A percentile compares a stretch with the other conserved stretches of the same genome.
Conservation (phyloP, 345 rosid genomes). For the Eucalyptus shirleyi region DNA sequence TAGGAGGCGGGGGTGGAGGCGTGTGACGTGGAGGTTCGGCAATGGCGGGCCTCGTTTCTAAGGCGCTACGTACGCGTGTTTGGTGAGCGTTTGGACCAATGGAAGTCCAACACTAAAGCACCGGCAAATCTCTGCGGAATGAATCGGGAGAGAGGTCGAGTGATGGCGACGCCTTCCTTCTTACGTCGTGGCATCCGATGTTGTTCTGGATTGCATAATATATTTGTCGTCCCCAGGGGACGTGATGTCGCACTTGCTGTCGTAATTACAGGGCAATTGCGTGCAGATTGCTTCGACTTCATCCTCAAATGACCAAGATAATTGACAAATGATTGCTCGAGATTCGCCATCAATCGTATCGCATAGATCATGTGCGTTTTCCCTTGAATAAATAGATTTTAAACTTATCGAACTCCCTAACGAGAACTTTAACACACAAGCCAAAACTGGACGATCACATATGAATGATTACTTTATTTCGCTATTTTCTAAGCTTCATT, state of each 20-base stretch:
- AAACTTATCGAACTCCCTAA: not conserved
- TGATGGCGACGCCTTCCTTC: not conserved
- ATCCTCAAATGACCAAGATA: not conserved
- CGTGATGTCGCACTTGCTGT: not conserved
- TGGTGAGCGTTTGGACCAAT: not conserved
- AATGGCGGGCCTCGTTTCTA: not conserved
- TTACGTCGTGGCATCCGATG: not conserved
- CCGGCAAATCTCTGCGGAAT: not conserved
- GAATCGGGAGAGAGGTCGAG: not conserved
- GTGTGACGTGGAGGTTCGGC: not conserved
- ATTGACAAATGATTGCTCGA: not conserved
- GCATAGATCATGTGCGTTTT: not conserved
- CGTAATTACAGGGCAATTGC: not conserved
- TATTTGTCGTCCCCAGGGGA: not conserved
- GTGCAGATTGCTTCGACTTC: not conserved
- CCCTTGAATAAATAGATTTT: not conserved
- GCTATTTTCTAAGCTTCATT: no score
- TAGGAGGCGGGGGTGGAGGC: not conserved
- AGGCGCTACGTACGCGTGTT: not conserved
- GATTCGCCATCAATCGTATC: not conserved
- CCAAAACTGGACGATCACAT: not conserved
- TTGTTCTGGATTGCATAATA: not conserved
- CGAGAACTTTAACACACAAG: accelerated
- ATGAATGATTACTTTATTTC: no score
- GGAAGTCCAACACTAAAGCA: not conserved